Conservation (phyloP, 2,329 filamentous ascomycete species). For the Biscogniauxia sp. region DNA sequence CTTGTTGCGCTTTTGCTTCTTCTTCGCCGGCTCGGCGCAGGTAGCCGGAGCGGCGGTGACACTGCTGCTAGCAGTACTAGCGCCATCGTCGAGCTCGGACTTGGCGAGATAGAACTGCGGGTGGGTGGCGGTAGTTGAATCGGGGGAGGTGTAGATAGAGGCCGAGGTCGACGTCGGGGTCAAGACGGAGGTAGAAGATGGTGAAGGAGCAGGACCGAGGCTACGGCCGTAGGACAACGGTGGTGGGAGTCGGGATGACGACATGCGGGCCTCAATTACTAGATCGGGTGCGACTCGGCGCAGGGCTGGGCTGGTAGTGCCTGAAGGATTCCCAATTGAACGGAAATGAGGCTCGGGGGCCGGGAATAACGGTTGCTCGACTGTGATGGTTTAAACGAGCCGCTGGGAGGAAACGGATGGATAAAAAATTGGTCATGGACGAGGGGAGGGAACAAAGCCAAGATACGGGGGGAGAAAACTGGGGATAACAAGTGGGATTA, state of each 20-base stretch:
- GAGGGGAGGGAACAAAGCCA: constrained; percentile 21
- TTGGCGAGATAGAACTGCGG: constrained; percentile 27
- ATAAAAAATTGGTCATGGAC: constrained; percentile 23
- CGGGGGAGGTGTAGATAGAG: constrained; percentile 30
- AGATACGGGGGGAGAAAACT: constrained; percentile 21
- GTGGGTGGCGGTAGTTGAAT: constrained; percentile 17
- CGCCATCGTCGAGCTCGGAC: constrained; percentile 31
- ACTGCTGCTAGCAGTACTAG: constrained; percentile 25
- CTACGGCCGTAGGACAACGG: constrained; percentile 29
- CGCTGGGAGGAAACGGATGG: constrained; percentile 25
- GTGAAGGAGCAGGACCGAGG: constrained; percentile 14
- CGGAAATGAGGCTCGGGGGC: constrained; percentile 23
- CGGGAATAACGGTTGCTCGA: constrained; percentile 22
- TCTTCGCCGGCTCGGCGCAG: constrained; percentile 46
- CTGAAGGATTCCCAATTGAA: constrained; percentile 12
- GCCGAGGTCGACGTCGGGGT: constrained; percentile 27
- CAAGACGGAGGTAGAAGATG: constrained; percentile 26
- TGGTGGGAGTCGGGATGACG: constrained; percentile 29
- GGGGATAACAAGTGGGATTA: constrained; percentile 9
- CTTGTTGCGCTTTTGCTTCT: constrained; percentile 83
- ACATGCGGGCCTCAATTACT: constrained; percentile 21
- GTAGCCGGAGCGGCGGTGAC: constrained; percentile 20
- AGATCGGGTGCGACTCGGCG: constrained; percentile 3
- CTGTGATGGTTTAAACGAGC: constrained; percentile 24
- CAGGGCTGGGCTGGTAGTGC: constrained; percentile 8